phyloP scores from a whole-genome alignment of 768 basidiomycete genomes.

The Austroboletus eburneus region DNA sequence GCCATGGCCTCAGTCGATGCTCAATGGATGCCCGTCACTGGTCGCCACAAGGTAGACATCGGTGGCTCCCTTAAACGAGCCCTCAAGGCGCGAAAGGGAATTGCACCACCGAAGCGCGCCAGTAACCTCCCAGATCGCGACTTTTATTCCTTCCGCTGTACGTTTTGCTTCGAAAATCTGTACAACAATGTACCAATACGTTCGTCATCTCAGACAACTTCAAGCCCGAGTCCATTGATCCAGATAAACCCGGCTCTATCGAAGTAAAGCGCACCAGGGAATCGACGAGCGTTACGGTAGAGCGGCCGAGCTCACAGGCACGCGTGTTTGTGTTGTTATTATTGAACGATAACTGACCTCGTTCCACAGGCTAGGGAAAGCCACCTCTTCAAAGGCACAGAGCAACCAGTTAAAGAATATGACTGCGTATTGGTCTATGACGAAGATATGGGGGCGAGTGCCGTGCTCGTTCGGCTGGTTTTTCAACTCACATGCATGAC shows the following conservation, averaged over 20 bases:
- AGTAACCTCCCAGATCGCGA: constrained; percentile 55
- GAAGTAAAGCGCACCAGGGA: constrained; percentile 56
- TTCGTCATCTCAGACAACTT: constrained; percentile 55
- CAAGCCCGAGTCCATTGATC: constrained; percentile 68
- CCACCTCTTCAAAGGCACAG: constrained; percentile 54
- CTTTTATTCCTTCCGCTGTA: constrained; percentile 77
- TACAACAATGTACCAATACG: constrained; percentile 1
- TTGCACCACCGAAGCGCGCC: constrained; percentile 37
- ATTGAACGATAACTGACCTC: neutral
- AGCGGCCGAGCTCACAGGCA: constrained; percentile 66
- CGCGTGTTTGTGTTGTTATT: neutral
- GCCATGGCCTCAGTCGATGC: constrained; percentile 43
- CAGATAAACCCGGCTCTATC: constrained; percentile 59
- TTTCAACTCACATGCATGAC: constrained; percentile 7
- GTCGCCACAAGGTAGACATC: constrained; percentile 55
- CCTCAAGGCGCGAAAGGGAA: constrained; percentile 64
- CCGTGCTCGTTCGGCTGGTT: neutral
- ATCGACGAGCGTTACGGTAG: constrained; percentile 50
- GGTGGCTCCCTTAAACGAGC: constrained; percentile 61
- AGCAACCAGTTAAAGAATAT: constrained; percentile 57
- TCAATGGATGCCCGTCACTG: constrained; percentile 57
- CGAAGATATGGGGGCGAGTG: constrained; percentile 62
- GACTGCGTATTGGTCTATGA: constrained; percentile 82
- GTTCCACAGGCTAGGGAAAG: constrained; percentile 45
- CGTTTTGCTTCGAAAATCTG: constrained; percentile 24